Base-by-base conservation (phyloP, 345 rosid species). In the Rhodamnia rubescens region DNA sequence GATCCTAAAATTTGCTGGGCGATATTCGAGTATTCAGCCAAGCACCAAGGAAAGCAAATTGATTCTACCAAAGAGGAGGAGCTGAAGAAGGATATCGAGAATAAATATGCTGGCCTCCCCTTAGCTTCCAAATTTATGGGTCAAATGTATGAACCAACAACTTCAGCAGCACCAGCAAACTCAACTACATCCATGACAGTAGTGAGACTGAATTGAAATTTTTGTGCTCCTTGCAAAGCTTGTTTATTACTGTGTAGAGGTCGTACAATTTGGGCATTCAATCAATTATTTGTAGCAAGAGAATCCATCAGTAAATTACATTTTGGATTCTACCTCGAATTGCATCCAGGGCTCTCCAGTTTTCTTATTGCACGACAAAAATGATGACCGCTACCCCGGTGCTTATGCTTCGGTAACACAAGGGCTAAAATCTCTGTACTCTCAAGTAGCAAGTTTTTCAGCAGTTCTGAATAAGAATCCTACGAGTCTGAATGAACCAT, bases 41-140 rank as follows among this genome's bases (percentile, higher is more conserved):
- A 1, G 22, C 55, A 83, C 13, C 56, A 49, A 44, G 82, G 4
- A 20, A 42, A 27, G 85, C 4, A 74, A 80, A 61, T 87, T 52
- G 53, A 27, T 32, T 0, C 44, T 6, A 24, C 26, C 2, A 22
- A 82, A 84, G 59, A 64, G n/a, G 88, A 57, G 26, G 84, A 81
- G 47, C 84, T 84, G 82, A 85, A 81, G 83, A 21, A 84, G 32
- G 92, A 90, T 56, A 83, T 92, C 50, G 84, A 53, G 83, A 87
- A 86, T 44, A 90, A 93, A 88, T 85, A 91, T 53, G 84, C 89
- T 81, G 95, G 95, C 80, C 44, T 92, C 83, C 95, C 95, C 27
- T 51, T 84, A 74, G 93, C 86, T 55, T 91, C 91, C 32, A 88
- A 64, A 87, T 56, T 87, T 81, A 85, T 90, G 88, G 91, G 89